phyloP scores from a whole-genome alignment of 2,329 filamentous ascomycete genomes.

The Sphaerulina populicola region DNA sequence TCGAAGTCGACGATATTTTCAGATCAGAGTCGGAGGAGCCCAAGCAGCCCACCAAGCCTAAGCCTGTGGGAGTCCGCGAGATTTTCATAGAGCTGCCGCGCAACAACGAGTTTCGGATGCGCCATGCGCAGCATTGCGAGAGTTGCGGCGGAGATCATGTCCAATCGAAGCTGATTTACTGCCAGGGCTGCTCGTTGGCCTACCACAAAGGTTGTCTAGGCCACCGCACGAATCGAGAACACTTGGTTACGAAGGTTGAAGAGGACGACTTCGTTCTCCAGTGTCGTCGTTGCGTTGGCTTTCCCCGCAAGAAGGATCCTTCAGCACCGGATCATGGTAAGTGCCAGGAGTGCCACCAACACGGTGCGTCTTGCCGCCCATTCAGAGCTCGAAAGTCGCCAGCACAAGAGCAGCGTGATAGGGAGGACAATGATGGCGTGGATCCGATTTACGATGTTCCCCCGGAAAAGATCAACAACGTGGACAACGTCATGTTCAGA shows the following conservation, averaged over 20 bases:
- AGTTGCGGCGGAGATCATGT: constrained; percentile 55
- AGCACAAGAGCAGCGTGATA: constrained; percentile 73
- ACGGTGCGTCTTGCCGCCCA: constrained; percentile 62
- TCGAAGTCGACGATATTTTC: constrained; percentile 50
- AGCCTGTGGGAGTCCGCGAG: constrained; percentile 59
- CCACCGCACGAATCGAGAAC: constrained; percentile 63
- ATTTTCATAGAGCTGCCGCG: constrained; percentile 56
- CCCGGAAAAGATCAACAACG: constrained; percentile 61
- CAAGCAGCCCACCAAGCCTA: constrained; percentile 39
- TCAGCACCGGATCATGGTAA: constrained; percentile 60
- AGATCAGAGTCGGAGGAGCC: constrained; percentile 38
- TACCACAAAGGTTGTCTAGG: constrained; percentile 83
- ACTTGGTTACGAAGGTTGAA: constrained; percentile 77
- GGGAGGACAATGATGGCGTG: constrained; percentile 66
- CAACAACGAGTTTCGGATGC: constrained; percentile 58
- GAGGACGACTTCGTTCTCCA: constrained; percentile 75
- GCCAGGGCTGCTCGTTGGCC: constrained; percentile 78
- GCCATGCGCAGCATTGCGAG: constrained; percentile 65
- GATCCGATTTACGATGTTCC: constrained; percentile 66
- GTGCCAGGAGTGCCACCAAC: constrained; percentile 61
- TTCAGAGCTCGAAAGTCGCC: constrained; percentile 66
- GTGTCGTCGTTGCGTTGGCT: constrained; percentile 73
- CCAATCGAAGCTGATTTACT: constrained; percentile 68
- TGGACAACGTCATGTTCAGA: constrained; percentile 69
- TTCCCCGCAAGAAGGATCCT: constrained; percentile 58